Base-by-base conservation (phyloP, 495 filamentous ascomycete genomes). In the Pseudomonodictys pantanalensis region DNA sequence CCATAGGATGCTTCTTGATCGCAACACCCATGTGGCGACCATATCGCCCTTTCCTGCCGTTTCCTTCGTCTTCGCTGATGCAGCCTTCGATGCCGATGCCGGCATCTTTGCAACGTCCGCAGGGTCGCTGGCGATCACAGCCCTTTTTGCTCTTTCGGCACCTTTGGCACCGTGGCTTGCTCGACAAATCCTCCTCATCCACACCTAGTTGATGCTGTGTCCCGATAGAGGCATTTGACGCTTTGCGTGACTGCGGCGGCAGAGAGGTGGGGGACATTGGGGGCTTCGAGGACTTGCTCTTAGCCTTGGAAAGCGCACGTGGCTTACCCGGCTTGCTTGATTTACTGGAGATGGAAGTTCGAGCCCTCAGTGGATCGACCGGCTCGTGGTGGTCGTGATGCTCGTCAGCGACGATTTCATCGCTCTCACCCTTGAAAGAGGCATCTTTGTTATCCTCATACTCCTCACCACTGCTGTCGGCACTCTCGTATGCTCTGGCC, bases 121-220 rank as follows among this genome's bases (percentile, higher is more conserved):
- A 98, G 10, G 93, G 93, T 38, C 93, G 85, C 68, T 96, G 91
- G 52, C 93, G 86, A 77, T 98, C 95, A 70, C 93, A 98, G 5
- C 93, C 93, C 75, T 98, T 98, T 81, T 98, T 98, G 72, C 92
- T 97, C 82, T 97, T 97, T 60, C 93, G 86, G 78, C 93, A 98
- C 43, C 93, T 89, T 71, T 97, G 93, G 79, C 93, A 98, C 63
- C 93, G 92, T 26, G 93, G 93, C 75, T 97, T 96, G 33, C 87
- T 90, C 1, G 90, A 95, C 18, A 96, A 76, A 62, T 96, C 91
- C 46, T 95, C 90, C 41, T 95, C 89, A 59, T 96, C 93, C 3
- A 83, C 84, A 44, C 83, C 88, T 46, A 91, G 83, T 61, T 82
- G 81, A 50, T 85, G 81, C 60, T 86, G 86, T 69, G 86, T 82